Conservation (phyloP, 2,329 filamentous ascomycete species). For the Neurospora sp. region DNA sequence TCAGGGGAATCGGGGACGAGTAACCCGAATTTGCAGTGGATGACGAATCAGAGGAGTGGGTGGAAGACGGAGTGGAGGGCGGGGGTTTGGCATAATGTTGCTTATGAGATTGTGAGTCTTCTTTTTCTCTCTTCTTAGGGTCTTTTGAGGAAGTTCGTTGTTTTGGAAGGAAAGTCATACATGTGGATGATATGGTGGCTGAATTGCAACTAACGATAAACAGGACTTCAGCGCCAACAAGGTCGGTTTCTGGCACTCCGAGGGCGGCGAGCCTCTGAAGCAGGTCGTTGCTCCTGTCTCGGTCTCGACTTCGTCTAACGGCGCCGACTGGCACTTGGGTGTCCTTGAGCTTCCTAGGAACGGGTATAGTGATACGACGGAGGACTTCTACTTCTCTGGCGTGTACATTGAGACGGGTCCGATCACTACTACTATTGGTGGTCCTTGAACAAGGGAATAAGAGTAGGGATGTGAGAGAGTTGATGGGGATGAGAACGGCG, state of each 20-base stretch:
- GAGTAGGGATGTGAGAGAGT: not conserved
- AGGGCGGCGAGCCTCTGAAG: constrained; percentile 45
- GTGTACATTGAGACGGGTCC: constrained; percentile 57
- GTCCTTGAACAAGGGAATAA: constrained; percentile 9
- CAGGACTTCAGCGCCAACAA: constrained; percentile 49
- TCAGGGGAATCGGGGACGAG: constrained; percentile 32
- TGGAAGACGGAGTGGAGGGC: constrained; percentile 54
- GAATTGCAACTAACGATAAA: not conserved
- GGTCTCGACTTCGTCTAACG: constrained; percentile 54
- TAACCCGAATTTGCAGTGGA: constrained; percentile 52
- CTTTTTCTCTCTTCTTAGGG: not conserved
- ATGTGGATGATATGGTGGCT: not conserved
- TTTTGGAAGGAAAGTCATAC: not conserved
- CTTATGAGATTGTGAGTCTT: constrained; percentile 51
- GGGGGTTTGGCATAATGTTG: constrained; percentile 64
- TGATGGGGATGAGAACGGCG: not conserved
- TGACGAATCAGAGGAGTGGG: constrained; percentile 47
- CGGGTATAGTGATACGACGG: constrained; percentile 41
- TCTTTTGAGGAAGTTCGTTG: too few relatives aligned
- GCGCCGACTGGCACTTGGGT: constrained; percentile 64
- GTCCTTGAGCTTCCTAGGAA: constrained; percentile 53
- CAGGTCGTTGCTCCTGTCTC: constrained; percentile 51
- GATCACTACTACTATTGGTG: constrained; percentile 20
- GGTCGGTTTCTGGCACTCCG: constrained; percentile 63
- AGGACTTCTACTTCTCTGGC: constrained; percentile 65